A percentile compares a stretch with the other conserved stretches of the same genome.
Evolutionary conservation across 176 grass and related monocot genomes (phyloP).

Genomic region (barley (Hordeum vulgare)): DNA sequence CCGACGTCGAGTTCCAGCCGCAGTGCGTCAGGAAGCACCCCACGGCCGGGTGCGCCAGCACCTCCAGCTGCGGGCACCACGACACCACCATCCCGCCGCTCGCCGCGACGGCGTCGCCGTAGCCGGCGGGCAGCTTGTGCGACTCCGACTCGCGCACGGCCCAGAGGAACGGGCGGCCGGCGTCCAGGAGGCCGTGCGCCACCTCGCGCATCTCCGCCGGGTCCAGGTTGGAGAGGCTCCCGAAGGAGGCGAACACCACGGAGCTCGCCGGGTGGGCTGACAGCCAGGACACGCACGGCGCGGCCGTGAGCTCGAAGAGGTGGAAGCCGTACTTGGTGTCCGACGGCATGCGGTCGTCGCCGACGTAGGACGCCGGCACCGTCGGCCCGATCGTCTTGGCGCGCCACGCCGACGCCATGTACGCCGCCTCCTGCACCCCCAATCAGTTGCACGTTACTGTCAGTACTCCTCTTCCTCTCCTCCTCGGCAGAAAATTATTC

Average conservation of each 20-base stretch:
- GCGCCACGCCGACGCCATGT: slow-evolving; percentile 49
- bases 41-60: slow-evolving; percentile 52
- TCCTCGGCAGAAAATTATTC: no score
- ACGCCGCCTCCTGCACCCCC: slow-evolving; percentile 45
- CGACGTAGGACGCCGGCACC: slow-evolving; percentile 46
- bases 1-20: slow-evolving; percentile 81
- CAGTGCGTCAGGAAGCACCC: slow-evolving; percentile 87
- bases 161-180: slow-evolving; percentile 55
- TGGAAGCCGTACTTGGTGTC: slow-evolving; percentile 76
- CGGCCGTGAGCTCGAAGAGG: slow-evolving; percentile 41
- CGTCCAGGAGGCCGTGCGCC: slow-evolving; percentile 37
- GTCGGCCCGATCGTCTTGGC: slow-evolving; percentile 83
- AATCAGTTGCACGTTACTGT: neutral
- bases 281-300: slow-evolving; percentile 51
- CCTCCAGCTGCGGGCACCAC: slow-evolving; percentile 76
- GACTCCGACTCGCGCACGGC: slow-evolving; percentile 54
- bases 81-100: slow-evolving; percentile 42
- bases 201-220: slow-evolving; percentile 41
- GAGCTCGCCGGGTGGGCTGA: slow-evolving; percentile 34
- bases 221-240: slow-evolving; percentile 52
- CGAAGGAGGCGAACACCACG: slow-evolving; percentile 66
- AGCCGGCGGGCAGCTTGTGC: slow-evolving; percentile 44
- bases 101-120: neutral
- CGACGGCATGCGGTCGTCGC: slow-evolving; percentile 9
- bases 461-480: no score